Conservation (phyloP, 805 yeast genomes). For the Kuraishia molischiana region DNA sequence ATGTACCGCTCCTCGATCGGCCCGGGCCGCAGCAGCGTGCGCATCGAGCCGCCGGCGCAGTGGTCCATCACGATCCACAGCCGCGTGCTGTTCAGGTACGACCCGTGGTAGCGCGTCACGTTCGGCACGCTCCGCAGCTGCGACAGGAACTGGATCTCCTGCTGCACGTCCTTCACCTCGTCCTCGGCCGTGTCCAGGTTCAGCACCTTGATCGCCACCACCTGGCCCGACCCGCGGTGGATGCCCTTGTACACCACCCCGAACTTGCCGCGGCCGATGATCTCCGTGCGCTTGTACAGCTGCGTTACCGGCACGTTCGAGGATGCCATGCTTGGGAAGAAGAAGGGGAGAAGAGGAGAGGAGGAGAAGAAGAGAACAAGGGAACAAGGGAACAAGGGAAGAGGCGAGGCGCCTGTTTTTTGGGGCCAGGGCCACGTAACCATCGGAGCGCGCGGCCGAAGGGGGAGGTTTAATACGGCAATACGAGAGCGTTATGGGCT, state of each 20-base stretch:
- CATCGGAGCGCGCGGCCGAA: too few species aligned
- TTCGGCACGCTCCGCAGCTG: conserved; percentile 82
- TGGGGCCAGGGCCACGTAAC: too few species aligned
- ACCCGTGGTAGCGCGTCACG: conserved; percentile 86
- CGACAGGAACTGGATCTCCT: conserved; percentile 79
- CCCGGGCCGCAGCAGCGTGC: conserved; percentile 83
- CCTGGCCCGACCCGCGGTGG: conserved; percentile 56
- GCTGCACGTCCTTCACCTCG: conserved; percentile 91
- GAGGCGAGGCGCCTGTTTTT: too few species aligned
- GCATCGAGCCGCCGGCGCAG: conserved; percentile 92
- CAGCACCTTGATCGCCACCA: conserved; percentile 88
- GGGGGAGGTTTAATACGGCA: too few species aligned
- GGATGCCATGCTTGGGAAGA: too few species aligned
- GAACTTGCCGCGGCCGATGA: conserved; percentile 93
- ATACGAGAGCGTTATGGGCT: too few species aligned
- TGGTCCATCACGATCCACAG: conserved; percentile 97
- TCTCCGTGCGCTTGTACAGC: conserved; percentile 72
- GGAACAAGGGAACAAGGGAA: too few species aligned
- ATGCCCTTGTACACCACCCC: conserved; percentile 93
- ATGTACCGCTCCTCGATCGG: conserved; percentile 76
- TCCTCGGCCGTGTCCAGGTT: conserved; percentile 90
- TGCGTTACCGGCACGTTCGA: conserved; percentile 11
- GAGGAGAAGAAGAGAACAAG: too few species aligned
- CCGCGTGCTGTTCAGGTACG: conserved; percentile 78
- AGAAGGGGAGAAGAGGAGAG: too few species aligned